These are phyloP conservation scores for Euryodendron excelsum DNA, from an alignment of 148 eudicot species.

Conservation along the genomic window DNA sequence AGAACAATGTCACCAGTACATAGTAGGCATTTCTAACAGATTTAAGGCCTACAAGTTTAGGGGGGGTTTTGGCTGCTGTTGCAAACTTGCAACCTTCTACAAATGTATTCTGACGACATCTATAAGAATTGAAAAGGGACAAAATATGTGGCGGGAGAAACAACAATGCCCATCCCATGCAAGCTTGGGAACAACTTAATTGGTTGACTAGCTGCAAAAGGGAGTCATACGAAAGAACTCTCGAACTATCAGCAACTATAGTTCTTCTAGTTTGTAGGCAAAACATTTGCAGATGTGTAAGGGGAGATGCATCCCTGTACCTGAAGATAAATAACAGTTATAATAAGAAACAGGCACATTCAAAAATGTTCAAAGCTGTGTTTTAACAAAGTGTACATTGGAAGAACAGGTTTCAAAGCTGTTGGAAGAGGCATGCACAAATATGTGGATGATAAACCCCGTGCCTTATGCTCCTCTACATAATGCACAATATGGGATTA, in stretches of 20 bases:
- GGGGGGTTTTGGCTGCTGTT: not conserved
- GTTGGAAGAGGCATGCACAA: no score
- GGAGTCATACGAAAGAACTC: not conserved
- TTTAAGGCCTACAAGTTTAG: not conserved
- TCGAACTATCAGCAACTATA: not conserved
- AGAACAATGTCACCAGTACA: not conserved
- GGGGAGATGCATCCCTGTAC: constrained; percentile 76
- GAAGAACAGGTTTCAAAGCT: not conserved
- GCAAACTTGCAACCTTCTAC: not conserved
- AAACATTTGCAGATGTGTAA: constrained; percentile 73
- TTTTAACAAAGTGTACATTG: not conserved
- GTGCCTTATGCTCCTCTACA: not conserved
- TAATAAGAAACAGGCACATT: not conserved
- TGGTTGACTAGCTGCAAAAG: not conserved
- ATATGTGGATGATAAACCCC: not conserved
- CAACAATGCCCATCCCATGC: not conserved
- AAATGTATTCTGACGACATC: not conserved
- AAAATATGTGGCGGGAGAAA: not conserved
- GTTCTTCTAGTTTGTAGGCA: constrained; percentile 35
- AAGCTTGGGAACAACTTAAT: not conserved
- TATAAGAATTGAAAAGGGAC: not conserved
- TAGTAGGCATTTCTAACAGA: not conserved
- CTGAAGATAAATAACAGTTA: constrained; percentile 29
- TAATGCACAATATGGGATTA: not conserved
- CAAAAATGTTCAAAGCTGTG: not conserved